Percentiles rank a stretch among this genome's conserved stretches.
Evolutionary conservation across 805 yeast species (phyloP).

Genomic region (Monosporozyma servazzii): DNA sequence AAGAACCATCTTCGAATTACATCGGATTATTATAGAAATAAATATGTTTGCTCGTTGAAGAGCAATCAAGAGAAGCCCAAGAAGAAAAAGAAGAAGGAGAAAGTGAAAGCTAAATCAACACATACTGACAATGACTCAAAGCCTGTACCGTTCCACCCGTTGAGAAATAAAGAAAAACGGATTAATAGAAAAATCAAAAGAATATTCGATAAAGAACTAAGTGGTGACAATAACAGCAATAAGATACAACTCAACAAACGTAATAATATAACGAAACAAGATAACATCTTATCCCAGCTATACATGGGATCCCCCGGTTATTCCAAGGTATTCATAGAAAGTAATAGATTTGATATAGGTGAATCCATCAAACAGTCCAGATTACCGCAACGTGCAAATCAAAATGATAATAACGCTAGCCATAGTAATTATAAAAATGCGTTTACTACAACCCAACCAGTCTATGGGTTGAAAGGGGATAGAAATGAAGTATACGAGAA

Average conservation of each 20-base stretch:
- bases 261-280: background rate
- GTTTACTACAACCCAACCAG: no score
- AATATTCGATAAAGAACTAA: conserved; percentile 13
- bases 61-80: conserved; percentile 18
- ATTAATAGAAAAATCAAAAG: conserved; percentile 13
- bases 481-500: conserved; percentile 1
- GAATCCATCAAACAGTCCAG: conserved; percentile 15
- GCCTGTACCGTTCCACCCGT: background rate
- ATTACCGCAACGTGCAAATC: conserved; percentile 26
- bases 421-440: background rate
- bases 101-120: conserved; percentile 10
- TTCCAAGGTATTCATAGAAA: conserved; percentile 20
- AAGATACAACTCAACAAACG: background rate
- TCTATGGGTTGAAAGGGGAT: background rate
- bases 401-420: background rate
- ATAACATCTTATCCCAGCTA: conserved; percentile 4
- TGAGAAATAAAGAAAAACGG: conserved; percentile 12
- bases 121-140: background rate
- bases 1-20: conserved; percentile 63
- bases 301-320: conserved; percentile 28
- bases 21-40: conserved; percentile 63
- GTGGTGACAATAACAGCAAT: background rate
- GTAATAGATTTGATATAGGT: conserved; percentile 23
- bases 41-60: conserved; percentile 1
- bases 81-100: conserved; percentile 19